Evolutionary conservation across 768 basidiomycete species (phyloP).

Genomic region (Naganishia antarctica): DNA sequence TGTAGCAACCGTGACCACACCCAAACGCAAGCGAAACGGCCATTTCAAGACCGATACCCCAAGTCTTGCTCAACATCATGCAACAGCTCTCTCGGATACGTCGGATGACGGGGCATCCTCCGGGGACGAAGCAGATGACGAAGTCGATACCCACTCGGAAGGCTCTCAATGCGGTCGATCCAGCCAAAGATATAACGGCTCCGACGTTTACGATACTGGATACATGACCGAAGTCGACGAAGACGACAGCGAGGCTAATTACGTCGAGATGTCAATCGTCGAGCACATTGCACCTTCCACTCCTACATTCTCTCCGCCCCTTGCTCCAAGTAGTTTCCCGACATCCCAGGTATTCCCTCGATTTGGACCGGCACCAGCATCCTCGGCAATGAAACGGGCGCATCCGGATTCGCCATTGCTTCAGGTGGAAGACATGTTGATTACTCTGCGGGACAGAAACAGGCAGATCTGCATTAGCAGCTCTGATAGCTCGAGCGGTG

Average conservation of each 20-base stretch:
- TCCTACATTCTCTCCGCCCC: neutral
- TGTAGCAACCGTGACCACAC: too few species aligned
- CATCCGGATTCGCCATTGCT: neutral
- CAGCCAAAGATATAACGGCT: neutral
- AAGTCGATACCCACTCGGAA: neutral
- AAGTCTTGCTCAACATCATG: neutral
- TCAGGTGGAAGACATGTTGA: conserved; percentile 1
- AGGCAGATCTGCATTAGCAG: neutral
- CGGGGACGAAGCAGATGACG: conserved; percentile 9
- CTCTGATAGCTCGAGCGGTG: neutral
- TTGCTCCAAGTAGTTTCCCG: neutral
- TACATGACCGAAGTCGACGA: neutral
- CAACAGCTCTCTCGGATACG: neutral
- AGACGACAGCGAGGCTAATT: neutral
- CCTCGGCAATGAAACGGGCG: neutral
- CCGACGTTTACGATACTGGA: neutral
- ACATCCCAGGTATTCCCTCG: neutral
- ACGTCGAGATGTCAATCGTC: conserved; percentile 2
- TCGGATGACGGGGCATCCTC: neutral
- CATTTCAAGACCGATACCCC: neutral
- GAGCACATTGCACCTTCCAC: neutral
- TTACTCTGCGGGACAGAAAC: neutral
- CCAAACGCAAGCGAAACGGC: neutral
- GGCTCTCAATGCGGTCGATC: neutral
- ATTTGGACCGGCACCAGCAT: neutral